A percentile compares a stretch with the other conserved stretches of the same genome.
These are phyloP conservation scores for Diaporthe capsici DNA, from an alignment of 2,329 filamentous ascomycete species.

Conservation along the genomic window DNA sequence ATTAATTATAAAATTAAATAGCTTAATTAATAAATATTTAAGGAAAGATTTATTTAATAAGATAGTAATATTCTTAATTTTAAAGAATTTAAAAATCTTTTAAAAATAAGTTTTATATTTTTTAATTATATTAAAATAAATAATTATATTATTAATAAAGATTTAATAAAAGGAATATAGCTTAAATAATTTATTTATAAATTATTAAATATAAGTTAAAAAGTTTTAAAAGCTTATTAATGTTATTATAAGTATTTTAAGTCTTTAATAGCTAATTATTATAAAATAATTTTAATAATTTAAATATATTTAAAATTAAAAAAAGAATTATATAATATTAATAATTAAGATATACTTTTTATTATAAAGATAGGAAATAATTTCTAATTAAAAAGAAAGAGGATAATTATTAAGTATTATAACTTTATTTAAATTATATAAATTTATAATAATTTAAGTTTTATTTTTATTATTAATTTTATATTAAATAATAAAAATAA, in stretches of 20 bases:
- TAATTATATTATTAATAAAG: neutral
- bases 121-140: neutral
- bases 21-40: neutral
- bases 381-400: too few relatives aligned
- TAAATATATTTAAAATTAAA: too few relatives aligned
- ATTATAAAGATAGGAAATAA: too few relatives aligned
- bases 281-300: too few relatives aligned
- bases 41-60: neutral
- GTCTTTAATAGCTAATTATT: too few relatives aligned
- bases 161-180: neutral
- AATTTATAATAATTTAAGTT: too few relatives aligned
- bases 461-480: too few relatives aligned
- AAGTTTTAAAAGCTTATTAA: neutral
- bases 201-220: neutral
- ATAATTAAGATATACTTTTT: too few relatives aligned
- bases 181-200: neutral
- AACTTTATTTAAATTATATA: neutral
- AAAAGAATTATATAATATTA: too few relatives aligned
- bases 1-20: neutral
- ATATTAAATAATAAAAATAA: neutral
- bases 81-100: too few relatives aligned
- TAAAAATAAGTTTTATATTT: neutral
- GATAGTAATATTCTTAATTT: neutral
- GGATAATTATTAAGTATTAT: too few relatives aligned
- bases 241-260: neutral